Evolutionary conservation across 1,139 yeast species (phyloP), one percentile per base, ranked within the genome.

Genomic region (Sugiyamaella novakii): DNA sequence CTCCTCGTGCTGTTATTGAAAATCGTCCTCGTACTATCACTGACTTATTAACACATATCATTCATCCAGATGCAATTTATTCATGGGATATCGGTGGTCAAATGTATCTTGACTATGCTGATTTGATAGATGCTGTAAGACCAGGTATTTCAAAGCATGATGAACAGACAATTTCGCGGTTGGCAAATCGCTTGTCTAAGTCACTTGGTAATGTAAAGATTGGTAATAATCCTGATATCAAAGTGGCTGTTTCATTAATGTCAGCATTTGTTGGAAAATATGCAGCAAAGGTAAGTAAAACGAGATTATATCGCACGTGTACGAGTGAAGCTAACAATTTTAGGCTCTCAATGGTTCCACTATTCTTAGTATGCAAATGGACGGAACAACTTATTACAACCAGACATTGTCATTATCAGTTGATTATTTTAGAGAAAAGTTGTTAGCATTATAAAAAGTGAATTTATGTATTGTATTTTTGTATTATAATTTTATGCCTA

Each of bases 1-100:
- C 92, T 0, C 97, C 98, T 8, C 60, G 66, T 39, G 75, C 81
- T 22, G 76, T 83, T 25, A 76, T 86, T 24, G 70, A 73, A 6
- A 63, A 68, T 3, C 59, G 65, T 3, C 61, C 77, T 6, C 65
- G 62, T 2, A 60, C 66, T 12, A 67, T 87, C 11, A 59, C 66
- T 11, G 63, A 61, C 0, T 59, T 87, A 4, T 63, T 84, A 34
- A 49, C 64, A 1, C 56, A 68, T 56, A 78, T 85, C 63, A 36
- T 47, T 5, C 38, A 46, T 44, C 59, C 70, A 12, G 74, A 75
- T 2, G 65, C 70, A 2, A 71, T 80, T 12, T 65, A 46, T 12
- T 72, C 71, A 19, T 87, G 94, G 92, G 66, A 67, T n/a, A 64
- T 67, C 6, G 75, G 75, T n/a, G 76, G 73, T 1, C 65, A 63